phyloP scores from a whole-genome alignment of 768 basidiomycete genomes.

The Coprinopsis cinerea region DNA sequence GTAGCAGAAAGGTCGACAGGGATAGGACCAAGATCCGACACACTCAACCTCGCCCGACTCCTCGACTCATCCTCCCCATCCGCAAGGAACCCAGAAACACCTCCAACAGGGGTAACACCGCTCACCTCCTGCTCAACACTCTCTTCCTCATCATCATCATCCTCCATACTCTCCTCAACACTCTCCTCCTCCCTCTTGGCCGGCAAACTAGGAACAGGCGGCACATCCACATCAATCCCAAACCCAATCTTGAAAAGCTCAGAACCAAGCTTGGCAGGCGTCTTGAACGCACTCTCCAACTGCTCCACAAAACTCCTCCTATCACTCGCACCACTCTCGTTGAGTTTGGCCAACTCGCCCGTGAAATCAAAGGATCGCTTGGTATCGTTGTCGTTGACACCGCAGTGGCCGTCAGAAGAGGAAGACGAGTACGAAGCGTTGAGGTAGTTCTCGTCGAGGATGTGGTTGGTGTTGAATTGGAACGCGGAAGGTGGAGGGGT shows the following conservation, averaged over 20 bases:
- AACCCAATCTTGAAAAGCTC: conserved; percentile 18
- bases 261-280: conserved; percentile 60
- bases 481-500: neutral
- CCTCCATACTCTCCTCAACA: conserved; percentile 10
- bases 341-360: conserved; percentile 63
- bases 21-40: no score
- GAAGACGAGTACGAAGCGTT: neutral
- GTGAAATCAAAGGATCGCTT: conserved; percentile 85
- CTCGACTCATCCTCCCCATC: neutral
- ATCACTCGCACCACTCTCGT: conserved; percentile 64
- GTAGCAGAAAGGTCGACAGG: no score
- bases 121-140: neutral
- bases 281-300: conserved; percentile 73
- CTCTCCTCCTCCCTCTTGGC: conserved; percentile 5
- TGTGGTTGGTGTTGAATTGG: neutral
- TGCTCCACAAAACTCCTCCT: conserved; percentile 77
- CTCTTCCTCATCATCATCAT: neutral
- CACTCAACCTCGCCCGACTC: no score
- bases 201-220: conserved; percentile 35
- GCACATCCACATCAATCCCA: conserved; percentile 38
- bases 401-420: neutral
- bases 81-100: neutral
- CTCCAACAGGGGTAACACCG: neutral
- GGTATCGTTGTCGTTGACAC: conserved; percentile 37
- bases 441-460: neutral